These are phyloP conservation scores for Cerioporus squamosus DNA, from an alignment of 1,284 basidiomycete genomes.

Conservation along the genomic window DNA sequence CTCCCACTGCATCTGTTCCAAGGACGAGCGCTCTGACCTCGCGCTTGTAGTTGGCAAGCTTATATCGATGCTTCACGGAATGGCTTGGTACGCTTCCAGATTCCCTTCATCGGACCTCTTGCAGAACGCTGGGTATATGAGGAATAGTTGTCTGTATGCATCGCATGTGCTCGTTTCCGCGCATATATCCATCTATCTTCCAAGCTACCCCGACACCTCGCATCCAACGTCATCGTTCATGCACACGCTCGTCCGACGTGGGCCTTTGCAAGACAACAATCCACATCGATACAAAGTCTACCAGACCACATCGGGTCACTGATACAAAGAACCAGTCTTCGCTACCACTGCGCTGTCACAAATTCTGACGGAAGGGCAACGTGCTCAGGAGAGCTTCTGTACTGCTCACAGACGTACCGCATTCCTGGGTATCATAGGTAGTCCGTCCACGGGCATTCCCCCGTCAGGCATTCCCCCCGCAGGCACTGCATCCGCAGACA, in stretches of 20 bases:
- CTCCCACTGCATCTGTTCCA: background rate
- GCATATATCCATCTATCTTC: slow-evolving; percentile 16
- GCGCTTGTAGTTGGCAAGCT: slow-evolving; percentile 54
- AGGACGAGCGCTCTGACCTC: background rate
- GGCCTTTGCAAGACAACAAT: too few relatives aligned
- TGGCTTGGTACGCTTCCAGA: slow-evolving; percentile 59
- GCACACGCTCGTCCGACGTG: background rate
- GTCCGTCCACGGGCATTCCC: too few relatives aligned
- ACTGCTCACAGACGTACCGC: too few relatives aligned
- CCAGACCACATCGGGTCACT: background rate
- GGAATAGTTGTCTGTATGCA: slow-evolving; percentile 44
- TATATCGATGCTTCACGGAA: slow-evolving; percentile 65
- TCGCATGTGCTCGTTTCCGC: background rate
- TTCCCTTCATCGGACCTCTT: slow-evolving; percentile 70
- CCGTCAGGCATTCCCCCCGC: too few relatives aligned
- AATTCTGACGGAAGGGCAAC: too few relatives aligned
- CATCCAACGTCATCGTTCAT: background rate
- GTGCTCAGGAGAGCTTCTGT: too few relatives aligned
- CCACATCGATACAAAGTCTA: background rate
- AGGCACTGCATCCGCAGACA: too few relatives aligned
- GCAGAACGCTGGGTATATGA: slow-evolving; percentile 79
- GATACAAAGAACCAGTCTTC: too few relatives aligned
- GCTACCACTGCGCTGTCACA: too few relatives aligned
- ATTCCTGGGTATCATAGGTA: too few relatives aligned
- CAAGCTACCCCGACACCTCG: slow-evolving; percentile 20